Percentiles rank a stretch among this genome's conserved stretches.
Evolutionary conservation across 345 rosid species (phyloP).

Genomic region (Boechera divaricarpa): DNA sequence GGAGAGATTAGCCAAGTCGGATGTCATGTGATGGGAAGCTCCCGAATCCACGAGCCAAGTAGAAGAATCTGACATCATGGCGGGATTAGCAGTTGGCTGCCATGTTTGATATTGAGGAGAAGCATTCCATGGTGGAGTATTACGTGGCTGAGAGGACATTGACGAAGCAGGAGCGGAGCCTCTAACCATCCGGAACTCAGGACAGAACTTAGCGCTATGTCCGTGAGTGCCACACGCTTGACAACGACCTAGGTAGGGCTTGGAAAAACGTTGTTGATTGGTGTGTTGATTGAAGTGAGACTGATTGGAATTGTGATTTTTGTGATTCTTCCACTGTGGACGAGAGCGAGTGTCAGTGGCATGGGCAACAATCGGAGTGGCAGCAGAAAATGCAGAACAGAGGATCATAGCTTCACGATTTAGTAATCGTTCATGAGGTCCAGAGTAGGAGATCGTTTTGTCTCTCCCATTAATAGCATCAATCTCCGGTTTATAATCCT

Average conservation of each 20-base stretch:
- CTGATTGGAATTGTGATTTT: too few relatives aligned
- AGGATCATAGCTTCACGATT: neutral
- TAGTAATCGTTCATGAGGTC: neutral
- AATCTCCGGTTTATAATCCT: neutral
- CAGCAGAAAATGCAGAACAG: fast-evolving
- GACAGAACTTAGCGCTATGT: neutral
- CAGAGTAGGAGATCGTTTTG: neutral
- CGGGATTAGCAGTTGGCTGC: neutral
- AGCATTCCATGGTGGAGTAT: too few relatives aligned
- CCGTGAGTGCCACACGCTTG: neutral
- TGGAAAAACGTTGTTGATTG: neutral
- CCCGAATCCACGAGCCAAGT: neutral
- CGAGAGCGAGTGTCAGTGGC: fast-evolving
- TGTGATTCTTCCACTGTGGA: neutral
- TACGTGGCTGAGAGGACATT: too few relatives aligned
- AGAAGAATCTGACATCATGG: neutral
- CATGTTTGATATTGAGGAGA: neutral
- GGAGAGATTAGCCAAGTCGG: neutral
- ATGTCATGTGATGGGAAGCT: neutral
- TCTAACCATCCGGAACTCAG: neutral
- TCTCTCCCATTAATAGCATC: neutral
- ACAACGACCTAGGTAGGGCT: neutral
- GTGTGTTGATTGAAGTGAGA: fast-evolving
- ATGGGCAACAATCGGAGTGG: neutral
- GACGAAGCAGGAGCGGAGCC: too few relatives aligned